Evolutionary conservation across 257 asterid genomes (phyloP).

Genomic region (Solanum sitiens): DNA sequence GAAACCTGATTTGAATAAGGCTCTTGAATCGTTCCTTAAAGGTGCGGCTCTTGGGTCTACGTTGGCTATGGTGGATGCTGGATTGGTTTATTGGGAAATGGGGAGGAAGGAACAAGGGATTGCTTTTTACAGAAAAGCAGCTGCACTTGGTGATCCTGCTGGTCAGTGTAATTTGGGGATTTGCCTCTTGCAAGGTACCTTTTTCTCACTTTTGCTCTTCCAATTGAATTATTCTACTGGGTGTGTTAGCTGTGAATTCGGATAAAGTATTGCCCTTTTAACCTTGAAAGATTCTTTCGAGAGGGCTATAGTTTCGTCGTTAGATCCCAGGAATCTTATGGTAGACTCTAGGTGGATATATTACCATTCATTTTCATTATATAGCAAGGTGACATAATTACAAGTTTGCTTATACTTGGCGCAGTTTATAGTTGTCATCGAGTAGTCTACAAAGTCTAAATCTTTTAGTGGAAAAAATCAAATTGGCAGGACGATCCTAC

Average conservation of each 20-base stretch:
- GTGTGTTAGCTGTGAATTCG: not conserved
- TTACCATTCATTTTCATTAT: not conserved
- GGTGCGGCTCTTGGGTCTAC: conserved; percentile 90
- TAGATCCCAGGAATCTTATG: not conserved
- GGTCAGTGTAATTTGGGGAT: conserved; percentile 81
- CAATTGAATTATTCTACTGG: not conserved
- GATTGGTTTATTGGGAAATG: conserved; percentile 65
- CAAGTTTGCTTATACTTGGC: not conserved
- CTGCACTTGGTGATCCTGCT: conserved; percentile 61
- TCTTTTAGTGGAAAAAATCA: not conserved
- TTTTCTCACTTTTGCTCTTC: not conserved
- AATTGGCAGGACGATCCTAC: not conserved
- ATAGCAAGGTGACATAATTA: not conserved
- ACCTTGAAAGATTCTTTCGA: not conserved
- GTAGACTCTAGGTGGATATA: not conserved
- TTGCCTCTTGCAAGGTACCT: conserved; percentile 40
- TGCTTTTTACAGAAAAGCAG: conserved; percentile 50
- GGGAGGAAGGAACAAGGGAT: conserved; percentile 49
- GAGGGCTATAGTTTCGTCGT: not conserved
- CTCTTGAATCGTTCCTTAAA: conserved; percentile 53
- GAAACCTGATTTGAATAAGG: conserved; percentile 34
- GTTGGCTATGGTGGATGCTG: conserved; percentile 83
- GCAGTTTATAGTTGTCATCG: not conserved
- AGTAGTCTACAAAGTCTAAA: not conserved
- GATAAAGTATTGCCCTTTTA: not conserved